These are phyloP conservation scores for Fusarium sp. DNA, from an alignment of 2,329 filamentous ascomycete species.

Conservation along the genomic window DNA sequence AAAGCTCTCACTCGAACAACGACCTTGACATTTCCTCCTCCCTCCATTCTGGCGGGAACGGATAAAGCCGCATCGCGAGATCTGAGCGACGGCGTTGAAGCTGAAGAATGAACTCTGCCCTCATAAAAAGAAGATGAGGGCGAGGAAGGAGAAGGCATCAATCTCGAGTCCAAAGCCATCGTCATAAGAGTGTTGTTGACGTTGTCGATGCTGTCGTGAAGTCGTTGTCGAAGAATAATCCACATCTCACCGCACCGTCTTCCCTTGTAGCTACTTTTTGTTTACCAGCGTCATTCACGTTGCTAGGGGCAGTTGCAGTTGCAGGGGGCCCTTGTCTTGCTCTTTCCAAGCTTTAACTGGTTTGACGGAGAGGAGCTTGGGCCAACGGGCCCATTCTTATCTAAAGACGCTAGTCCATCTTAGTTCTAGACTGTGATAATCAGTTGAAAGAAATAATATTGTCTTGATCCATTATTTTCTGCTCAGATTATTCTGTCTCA, in stretches of 20 bases:
- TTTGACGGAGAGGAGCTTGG: slow-evolving; percentile 25
- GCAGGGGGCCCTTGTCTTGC: slow-evolving; percentile 29
- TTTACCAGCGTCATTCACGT: slow-evolving; percentile 50
- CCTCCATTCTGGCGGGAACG: slow-evolving; percentile 65
- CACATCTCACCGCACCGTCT: slow-evolving; percentile 47
- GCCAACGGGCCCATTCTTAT: slow-evolving; percentile 16
- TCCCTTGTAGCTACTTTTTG: slow-evolving; percentile 40
- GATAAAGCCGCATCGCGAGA: slow-evolving; percentile 76
- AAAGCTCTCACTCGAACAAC: slow-evolving; percentile 85
- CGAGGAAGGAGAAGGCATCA: slow-evolving; percentile 55
- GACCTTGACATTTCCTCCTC: slow-evolving; percentile 82
- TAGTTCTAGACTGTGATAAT: not conserved
- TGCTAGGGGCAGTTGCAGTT: slow-evolving; percentile 49
- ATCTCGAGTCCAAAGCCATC: slow-evolving; percentile 57
- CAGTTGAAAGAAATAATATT: slow-evolving; percentile 15
- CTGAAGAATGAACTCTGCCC: slow-evolving; percentile 68
- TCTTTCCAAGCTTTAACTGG: slow-evolving; percentile 22
- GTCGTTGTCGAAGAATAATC: slow-evolving; percentile 55
- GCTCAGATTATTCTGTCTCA: slow-evolving; percentile 20
- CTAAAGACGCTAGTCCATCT: not conserved
- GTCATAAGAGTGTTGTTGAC: slow-evolving; percentile 54
- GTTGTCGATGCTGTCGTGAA: slow-evolving; percentile 53
- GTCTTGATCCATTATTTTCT: rapidly evolving
- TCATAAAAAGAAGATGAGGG: slow-evolving; percentile 46
- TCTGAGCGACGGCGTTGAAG: slow-evolving; percentile 82